Percentiles rank a stretch among this genome's conserved stretches.
Conservation (phyloP, 2,329 filamentous ascomycete genomes). For the Microascus cirrosus region DNA sequence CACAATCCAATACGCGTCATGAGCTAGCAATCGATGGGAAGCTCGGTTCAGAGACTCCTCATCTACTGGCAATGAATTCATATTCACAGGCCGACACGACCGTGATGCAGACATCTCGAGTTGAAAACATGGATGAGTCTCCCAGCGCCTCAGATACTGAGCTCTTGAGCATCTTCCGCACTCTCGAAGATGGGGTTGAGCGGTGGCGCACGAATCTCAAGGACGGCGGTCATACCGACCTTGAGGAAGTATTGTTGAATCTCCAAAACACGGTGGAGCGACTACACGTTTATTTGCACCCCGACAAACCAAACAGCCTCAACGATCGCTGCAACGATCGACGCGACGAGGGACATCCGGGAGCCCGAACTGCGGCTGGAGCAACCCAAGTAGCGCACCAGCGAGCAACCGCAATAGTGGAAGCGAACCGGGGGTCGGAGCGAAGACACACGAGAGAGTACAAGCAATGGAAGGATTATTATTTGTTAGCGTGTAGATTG, state of each 20-base stretch:
- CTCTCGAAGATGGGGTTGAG: not conserved
- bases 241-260: not conserved
- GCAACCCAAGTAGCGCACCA: not conserved
- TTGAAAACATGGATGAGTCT: not conserved
- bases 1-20: too few relatives aligned
- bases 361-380: not conserved
- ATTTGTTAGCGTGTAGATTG: not conserved
- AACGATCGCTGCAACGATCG: not conserved
- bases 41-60: too few relatives aligned
- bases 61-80: too few relatives aligned
- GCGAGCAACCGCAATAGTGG: not conserved
- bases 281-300: not conserved
- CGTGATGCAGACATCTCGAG: not conserved
- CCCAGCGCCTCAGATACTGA: not conserved
- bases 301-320: not conserved
- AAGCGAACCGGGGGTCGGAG: not conserved
- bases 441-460: slow-evolving; percentile 2
- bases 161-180: not conserved
- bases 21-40: too few relatives aligned
- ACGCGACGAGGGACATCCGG: not conserved
- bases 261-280: not conserved
- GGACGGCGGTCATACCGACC: not conserved
- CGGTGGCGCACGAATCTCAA: not conserved
- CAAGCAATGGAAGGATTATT: slow-evolving; percentile 4
- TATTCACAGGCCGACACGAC: not conserved